Percentiles rank a stretch among this genome's conserved stretches.
Conservation (phyloP, 2,329 filamentous ascomycete species). For the Aspergillus brunneoviolaceus region DNA sequence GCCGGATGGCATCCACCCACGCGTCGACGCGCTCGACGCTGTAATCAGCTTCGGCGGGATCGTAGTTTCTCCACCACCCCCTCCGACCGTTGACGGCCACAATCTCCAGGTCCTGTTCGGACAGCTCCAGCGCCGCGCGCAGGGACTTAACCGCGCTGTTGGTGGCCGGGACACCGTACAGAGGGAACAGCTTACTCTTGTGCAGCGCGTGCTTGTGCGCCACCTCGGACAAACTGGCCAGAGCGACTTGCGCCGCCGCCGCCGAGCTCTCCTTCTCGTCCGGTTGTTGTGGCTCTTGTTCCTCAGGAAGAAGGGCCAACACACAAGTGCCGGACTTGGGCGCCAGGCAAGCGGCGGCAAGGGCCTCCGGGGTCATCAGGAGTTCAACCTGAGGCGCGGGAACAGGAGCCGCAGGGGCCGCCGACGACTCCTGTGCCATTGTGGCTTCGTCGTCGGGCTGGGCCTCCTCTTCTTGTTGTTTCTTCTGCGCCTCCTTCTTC, state of each 20-base stretch:
- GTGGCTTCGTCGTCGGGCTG: conserved; percentile 47
- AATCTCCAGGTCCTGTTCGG: conserved; percentile 61
- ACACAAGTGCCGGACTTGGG: conserved; percentile 79
- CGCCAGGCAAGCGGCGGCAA: conserved; percentile 71
- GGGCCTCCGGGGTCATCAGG: conserved; percentile 62
- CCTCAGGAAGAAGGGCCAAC: conserved; percentile 66
- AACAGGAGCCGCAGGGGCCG: conserved; percentile 50
- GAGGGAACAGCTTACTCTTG: conserved; percentile 73
- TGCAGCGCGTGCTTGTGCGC: conserved; percentile 70
- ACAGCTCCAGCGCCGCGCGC: conserved; percentile 62
- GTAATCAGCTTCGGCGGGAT: conserved; percentile 51
- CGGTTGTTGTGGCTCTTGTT: conserved; percentile 51
- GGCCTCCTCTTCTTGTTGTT: conserved; percentile 52
- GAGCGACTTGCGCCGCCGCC: conserved; percentile 46
- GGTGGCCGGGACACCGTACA: conserved; percentile 69
- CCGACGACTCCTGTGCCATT: conserved; percentile 37
- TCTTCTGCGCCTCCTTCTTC: conserved; percentile 51
- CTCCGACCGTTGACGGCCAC: conserved; percentile 83
- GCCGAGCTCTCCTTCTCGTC: conserved; percentile 46
- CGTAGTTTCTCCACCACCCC: conserved; percentile 79
- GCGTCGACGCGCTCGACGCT: conserved; percentile 63
- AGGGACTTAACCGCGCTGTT: conserved; percentile 59
- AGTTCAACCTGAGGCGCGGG: conserved; percentile 63
- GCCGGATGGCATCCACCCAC: conserved; percentile 88
- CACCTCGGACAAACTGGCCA: conserved; percentile 68